Conservation (phyloP, 1,284 basidiomycete species). For the Cryptococcus sp. region DNA sequence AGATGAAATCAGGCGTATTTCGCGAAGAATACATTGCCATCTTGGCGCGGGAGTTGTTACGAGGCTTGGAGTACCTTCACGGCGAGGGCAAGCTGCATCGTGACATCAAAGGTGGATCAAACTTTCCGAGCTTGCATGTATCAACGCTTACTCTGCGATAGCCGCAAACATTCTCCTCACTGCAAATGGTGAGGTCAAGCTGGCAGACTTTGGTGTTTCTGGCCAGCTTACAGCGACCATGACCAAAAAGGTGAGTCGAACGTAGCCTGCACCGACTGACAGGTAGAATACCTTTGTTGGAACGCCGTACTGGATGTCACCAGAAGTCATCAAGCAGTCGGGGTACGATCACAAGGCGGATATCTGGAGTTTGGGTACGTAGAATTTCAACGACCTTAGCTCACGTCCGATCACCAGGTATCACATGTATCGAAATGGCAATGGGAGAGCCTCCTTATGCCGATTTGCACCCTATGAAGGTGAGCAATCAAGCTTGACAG, state of each 20-base stretch:
- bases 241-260: conserved; percentile 71
- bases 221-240: conserved; percentile 96
- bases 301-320: conserved; percentile 98
- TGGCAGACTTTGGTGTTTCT: conserved; percentile 98
- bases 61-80: conserved; percentile 89
- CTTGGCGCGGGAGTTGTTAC: conserved; percentile 86
- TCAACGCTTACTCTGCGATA: conserved; percentile 3
- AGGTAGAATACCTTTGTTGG: conserved; percentile 88
- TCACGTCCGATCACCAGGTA: conserved; percentile 51
- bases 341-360: conserved; percentile 99
- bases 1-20: conserved; percentile 98
- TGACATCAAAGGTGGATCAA: conserved; percentile 85
- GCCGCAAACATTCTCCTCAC: conserved; percentile 72
- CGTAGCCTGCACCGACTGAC: not conserved
- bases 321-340: conserved; percentile 98
- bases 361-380: conserved; percentile 83
- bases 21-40: conserved; percentile 99
- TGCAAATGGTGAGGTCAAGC: conserved; percentile 89
- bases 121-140: not conserved
- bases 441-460: conserved; percentile 98
- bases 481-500: conserved; percentile 38
- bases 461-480: conserved; percentile 98
- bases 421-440: conserved; percentile 96
- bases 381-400: not conserved
- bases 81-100: conserved; percentile 94